Evolutionary conservation across 2,329 filamentous ascomycete species (phyloP).

Genomic region (Penicillium sp.): DNA sequence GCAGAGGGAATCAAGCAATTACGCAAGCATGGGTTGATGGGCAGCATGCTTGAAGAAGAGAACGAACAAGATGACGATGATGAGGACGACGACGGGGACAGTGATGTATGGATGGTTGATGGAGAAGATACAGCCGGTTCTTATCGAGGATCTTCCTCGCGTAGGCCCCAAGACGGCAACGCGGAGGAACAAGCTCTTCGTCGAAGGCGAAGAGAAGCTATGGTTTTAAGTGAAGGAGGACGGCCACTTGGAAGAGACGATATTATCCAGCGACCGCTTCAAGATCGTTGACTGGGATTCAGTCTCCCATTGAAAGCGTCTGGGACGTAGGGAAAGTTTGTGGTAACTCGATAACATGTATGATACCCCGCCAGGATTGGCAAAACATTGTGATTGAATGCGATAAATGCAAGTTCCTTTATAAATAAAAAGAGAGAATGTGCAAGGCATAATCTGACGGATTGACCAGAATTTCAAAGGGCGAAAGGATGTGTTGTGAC

Average conservation of each 20-base stretch:
- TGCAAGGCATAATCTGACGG: too few species aligned
- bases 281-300: constrained; percentile 14
- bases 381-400: constrained; percentile 11
- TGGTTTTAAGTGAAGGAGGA: constrained; percentile 87
- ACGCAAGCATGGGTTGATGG: constrained; percentile 44
- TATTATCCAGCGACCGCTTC: constrained; percentile 67
- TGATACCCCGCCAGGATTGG: constrained; percentile 31
- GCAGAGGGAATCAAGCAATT: constrained; percentile 43
- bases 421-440: not conserved
- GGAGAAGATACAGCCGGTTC: constrained; percentile 52
- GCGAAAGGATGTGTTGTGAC: too few species aligned
- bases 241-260: constrained; percentile 71
- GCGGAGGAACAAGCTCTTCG: constrained; percentile 67
- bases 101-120: constrained; percentile 55
- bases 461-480: too few species aligned
- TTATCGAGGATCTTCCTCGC: constrained; percentile 29
- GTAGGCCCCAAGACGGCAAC: constrained; percentile 34
- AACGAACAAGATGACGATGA: constrained; percentile 47
- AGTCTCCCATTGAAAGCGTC: not conserved
- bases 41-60: constrained; percentile 52
- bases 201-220: constrained; percentile 77
- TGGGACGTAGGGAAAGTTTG: not conserved
- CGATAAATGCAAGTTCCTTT: constrained; percentile 4
- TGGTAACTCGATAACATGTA: constrained; percentile 18
- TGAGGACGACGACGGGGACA: constrained; percentile 49